phyloP scores from a whole-genome alignment of 1,284 basidiomycete species.

The Ustilago hordei region DNA sequence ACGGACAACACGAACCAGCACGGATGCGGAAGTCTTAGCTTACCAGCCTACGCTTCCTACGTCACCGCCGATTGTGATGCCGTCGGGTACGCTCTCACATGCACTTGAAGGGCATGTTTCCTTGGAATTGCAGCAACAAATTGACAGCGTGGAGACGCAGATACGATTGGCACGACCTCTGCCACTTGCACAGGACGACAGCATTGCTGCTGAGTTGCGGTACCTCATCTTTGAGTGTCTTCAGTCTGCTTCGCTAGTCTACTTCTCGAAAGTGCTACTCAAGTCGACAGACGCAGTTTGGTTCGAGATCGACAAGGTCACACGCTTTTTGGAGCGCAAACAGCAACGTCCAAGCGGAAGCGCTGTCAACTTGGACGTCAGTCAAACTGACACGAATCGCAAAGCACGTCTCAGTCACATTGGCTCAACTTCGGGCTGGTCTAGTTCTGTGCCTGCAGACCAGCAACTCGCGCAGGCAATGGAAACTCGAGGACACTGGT shows the following conservation, averaged over 20 bases:
- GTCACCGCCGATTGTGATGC: constrained; percentile 16
- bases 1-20: constrained; percentile 9
- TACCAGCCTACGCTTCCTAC: constrained; percentile 4
- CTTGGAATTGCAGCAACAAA: constrained; percentile 15
- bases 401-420: background rate
- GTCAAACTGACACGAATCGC: background rate
- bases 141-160: constrained; percentile 23
- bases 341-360: constrained; percentile 2
- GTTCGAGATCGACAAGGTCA: constrained; percentile 29
- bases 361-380: background rate
- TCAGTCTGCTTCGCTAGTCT: constrained; percentile 24
- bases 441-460: background rate
- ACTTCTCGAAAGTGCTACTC: constrained; percentile 21
- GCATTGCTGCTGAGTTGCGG: constrained; percentile 29
- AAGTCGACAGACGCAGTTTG: constrained; percentile 24
- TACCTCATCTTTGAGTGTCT: constrained; percentile 36
- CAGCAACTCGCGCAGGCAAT: constrained; percentile 15
- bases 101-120: constrained; percentile 14
- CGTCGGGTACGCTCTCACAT: constrained; percentile 14
- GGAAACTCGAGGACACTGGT: constrained; percentile 25
- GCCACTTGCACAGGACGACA: constrained; percentile 25
- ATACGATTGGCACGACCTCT: constrained; percentile 21
- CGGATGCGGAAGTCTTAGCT: constrained; percentile 2
- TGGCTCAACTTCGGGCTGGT: background rate
- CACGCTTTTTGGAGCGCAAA: constrained; percentile 26